Evolutionary conservation across 805 yeast species (phyloP).

Genomic region (Ogataea naganishii): DNA sequence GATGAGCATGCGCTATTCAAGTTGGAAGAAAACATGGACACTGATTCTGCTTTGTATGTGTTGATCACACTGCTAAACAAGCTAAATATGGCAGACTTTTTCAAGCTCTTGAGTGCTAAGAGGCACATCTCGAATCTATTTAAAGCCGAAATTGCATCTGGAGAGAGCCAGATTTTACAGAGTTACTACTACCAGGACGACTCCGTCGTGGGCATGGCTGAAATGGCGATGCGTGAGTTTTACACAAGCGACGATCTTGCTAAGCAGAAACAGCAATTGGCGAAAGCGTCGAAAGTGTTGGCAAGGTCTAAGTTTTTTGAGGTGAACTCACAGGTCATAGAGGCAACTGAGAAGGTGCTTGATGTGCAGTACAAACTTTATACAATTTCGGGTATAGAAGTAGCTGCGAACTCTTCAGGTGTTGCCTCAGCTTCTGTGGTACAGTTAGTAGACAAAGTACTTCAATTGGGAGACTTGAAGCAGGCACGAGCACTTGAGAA

Average conservation of each 20-base stretch:
- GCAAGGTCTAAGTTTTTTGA: conserved; percentile 23
- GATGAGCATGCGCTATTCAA: conserved; percentile 59
- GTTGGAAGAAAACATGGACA: conserved; percentile 52
- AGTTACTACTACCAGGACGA: conserved; percentile 64
- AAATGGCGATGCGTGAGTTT: conserved; percentile 24
- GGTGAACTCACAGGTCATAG: conserved; percentile 30
- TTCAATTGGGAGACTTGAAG: conserved; percentile 39
- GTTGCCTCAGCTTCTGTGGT: conserved; percentile 25
- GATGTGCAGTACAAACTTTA: conserved; percentile 34
- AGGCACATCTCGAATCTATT: conserved; percentile 33
- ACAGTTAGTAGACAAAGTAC: conserved; percentile 37
- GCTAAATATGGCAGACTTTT: conserved; percentile 58
- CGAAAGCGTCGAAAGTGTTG: conserved; percentile 20
- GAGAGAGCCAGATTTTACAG: conserved; percentile 30
- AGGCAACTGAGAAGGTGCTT: conserved; percentile 35
- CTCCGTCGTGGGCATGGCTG: conserved; percentile 36
- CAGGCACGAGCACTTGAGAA: conserved; percentile 39
- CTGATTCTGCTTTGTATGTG: conserved; percentile 51
- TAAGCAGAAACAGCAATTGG: conserved; percentile 14
- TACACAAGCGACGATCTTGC: conserved; percentile 16
- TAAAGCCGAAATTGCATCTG: conserved; percentile 21
- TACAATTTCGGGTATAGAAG: conserved; percentile 1
- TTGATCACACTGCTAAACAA: conserved; percentile 45
- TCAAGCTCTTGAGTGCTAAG: conserved; percentile 48
- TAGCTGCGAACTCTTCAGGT: not conserved